phyloP scores from a whole-genome alignment of 208 protist genomes.

The Crithidia fasciculata region DNA sequence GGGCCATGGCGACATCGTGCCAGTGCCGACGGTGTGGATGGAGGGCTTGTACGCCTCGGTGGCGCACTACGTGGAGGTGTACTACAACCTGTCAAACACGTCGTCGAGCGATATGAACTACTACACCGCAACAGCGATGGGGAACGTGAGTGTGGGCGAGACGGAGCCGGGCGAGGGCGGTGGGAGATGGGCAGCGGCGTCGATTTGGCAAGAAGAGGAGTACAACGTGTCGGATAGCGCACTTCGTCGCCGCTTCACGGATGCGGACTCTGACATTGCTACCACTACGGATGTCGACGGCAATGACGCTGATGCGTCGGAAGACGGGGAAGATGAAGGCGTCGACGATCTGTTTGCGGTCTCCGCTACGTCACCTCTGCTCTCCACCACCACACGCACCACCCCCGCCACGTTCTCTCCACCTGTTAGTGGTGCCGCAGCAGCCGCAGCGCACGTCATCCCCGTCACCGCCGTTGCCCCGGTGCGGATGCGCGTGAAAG shows the following conservation, averaged over 20 bases:
- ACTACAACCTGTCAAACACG: conserved; percentile 53
- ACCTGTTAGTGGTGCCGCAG: not conserved
- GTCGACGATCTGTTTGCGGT: too few species aligned
- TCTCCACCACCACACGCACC: too few species aligned
- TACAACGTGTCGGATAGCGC: too few species aligned
- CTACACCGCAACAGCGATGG: conserved; percentile 18
- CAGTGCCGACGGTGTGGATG: conserved; percentile 48
- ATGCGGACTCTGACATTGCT: too few species aligned
- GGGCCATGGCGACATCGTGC: conserved; percentile 58
- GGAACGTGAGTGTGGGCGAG: not conserved
- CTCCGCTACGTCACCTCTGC: not conserved
- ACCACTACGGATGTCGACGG: too few species aligned
- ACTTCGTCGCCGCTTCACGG: too few species aligned
- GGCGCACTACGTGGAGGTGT: conserved; percentile 50
- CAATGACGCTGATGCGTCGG: too few species aligned
- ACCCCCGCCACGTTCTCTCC: not conserved
- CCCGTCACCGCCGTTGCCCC: conserved; percentile 14
- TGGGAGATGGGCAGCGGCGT: not conserved
- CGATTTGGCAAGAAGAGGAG: too few species aligned
- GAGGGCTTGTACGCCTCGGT: conserved; percentile 49
- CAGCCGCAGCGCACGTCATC: not conserved
- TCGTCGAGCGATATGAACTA: conserved; percentile 53
- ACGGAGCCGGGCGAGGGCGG: too few species aligned
- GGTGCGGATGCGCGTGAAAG: conserved; percentile 23
- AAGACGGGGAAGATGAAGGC: too few species aligned